phyloP scores from a whole-genome alignment of 805 yeast genomes.

The Nakazawaea ishiwadae region DNA sequence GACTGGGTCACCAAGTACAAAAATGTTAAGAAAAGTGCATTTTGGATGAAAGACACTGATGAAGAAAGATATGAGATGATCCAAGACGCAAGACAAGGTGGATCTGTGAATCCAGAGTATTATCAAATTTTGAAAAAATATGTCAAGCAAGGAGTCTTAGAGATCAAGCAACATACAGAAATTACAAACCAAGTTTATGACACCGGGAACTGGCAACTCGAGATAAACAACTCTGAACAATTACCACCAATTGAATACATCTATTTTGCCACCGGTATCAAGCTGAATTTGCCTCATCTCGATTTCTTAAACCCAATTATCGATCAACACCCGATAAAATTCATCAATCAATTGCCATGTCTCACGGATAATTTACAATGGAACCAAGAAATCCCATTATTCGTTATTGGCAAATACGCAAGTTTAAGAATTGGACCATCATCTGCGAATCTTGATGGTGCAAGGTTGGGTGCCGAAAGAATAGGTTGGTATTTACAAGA shows the following conservation, averaged over 20 bases:
- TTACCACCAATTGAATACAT: background rate
- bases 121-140: no score
- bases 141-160: background rate
- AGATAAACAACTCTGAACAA: no score
- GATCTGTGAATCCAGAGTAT: background rate
- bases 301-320: background rate
- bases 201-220: background rate
- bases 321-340: background rate
- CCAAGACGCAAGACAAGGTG: background rate
- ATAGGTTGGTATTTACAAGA: background rate
- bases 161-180: background rate
- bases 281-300: background rate
- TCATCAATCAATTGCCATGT: background rate
- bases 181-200: background rate
- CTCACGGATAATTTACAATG: background rate
- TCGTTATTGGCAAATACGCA: background rate
- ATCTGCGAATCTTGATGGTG: background rate
- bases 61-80: background rate
- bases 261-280: background rate
- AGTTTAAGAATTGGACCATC: background rate
- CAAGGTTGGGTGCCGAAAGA: background rate
- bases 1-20: background rate
- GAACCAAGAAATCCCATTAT: background rate
- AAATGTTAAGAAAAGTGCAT: background rate
- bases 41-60: background rate